These are phyloP conservation scores for Wickerhamiella australiensis DNA, from an alignment of 805 yeast species.

Conservation along the genomic window DNA sequence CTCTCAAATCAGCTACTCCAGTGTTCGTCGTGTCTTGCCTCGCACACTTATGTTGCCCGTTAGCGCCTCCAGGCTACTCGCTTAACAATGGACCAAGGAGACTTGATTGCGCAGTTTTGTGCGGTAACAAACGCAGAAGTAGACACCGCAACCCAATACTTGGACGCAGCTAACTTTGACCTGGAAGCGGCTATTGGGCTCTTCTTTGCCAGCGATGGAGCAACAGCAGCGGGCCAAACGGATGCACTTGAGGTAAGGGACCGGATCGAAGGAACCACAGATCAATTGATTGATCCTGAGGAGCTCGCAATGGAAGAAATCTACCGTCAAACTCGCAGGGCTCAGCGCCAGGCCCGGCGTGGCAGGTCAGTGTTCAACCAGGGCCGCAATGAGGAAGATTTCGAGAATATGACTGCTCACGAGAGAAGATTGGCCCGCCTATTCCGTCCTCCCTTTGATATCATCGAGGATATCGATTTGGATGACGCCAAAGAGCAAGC, in stretches of 20 bases:
- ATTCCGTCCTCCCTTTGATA: conserved; percentile 89
- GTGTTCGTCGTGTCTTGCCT: too few relatives aligned
- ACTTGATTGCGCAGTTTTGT: conserved; percentile 52
- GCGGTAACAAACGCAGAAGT: conserved; percentile 73
- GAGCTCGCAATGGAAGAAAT: conserved; percentile 20
- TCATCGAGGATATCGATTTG: conserved; percentile 56
- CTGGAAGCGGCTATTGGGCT: conserved; percentile 76
- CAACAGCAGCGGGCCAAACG: conserved; percentile 22
- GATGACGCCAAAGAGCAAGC: conserved; percentile 66
- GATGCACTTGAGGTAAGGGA: conserved; percentile 44
- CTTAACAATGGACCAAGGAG: conserved; percentile 14
- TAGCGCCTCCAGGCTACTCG: too few relatives aligned
- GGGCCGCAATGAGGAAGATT: conserved; percentile 19
- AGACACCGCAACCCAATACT: conserved; percentile 56
- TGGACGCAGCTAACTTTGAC: conserved; percentile 66
- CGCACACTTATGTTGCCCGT: too few relatives aligned
- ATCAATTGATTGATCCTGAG: conserved; percentile 51
- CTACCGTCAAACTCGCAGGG: conserved; percentile 18
- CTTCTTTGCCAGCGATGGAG: conserved; percentile 51
- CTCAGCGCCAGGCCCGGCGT: conserved; percentile 13
- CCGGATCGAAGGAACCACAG: conserved; percentile 67
- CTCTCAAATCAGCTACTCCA: too few relatives aligned
- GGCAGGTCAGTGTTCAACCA: conserved; percentile 42
- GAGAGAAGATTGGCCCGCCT: conserved; percentile 61
- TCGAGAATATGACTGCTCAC: conserved; percentile 16